These are phyloP conservation scores for Starmerella vaccinii DNA, from an alignment of 805 yeast species.

Conservation along the genomic window DNA sequence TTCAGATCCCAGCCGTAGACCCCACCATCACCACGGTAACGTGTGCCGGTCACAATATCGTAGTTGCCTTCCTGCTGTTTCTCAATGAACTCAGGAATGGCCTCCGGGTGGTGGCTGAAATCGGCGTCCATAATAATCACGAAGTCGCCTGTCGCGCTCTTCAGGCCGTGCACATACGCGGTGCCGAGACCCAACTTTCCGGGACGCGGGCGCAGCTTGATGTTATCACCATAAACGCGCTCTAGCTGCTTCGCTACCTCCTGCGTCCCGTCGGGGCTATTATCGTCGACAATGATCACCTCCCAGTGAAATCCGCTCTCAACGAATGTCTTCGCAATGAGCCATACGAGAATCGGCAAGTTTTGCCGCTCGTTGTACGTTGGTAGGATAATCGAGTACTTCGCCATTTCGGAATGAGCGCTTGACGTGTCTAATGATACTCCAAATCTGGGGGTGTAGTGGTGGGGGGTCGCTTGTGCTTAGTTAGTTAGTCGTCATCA, in stretches of 20 bases:
- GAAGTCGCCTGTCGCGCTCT: slow-evolving; percentile 60
- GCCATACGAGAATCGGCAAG: slow-evolving; percentile 58
- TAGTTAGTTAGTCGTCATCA: background rate
- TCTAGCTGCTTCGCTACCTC: slow-evolving; percentile 34
- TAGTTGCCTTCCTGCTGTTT: slow-evolving; percentile 40
- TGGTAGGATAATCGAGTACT: slow-evolving; percentile 66
- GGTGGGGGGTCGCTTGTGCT: background rate
- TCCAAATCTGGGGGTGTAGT: too few species aligned
- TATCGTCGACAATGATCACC: slow-evolving; percentile 65
- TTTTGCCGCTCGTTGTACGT: slow-evolving; percentile 66
- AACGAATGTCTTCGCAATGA: slow-evolving; percentile 56
- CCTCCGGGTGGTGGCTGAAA: slow-evolving; percentile 64
- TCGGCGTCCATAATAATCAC: slow-evolving; percentile 80
- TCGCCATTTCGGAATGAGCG: slow-evolving; percentile 27
- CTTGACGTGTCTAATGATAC: background rate
- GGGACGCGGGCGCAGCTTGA: slow-evolving; percentile 58
- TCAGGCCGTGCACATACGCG: slow-evolving; percentile 68
- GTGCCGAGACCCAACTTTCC: slow-evolving; percentile 74
- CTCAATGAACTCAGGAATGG: slow-evolving; percentile 63
- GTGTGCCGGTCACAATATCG: slow-evolving; percentile 43
- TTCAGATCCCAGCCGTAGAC: slow-evolving; percentile 78
- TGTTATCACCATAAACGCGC: slow-evolving; percentile 48
- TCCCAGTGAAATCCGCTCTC: slow-evolving; percentile 58
- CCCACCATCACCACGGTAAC: slow-evolving; percentile 74
- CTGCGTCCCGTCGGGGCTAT: slow-evolving; percentile 75